Conservation (phyloP, 371 early-diverging fungal species). For the Syncephalis fuscata region DNA sequence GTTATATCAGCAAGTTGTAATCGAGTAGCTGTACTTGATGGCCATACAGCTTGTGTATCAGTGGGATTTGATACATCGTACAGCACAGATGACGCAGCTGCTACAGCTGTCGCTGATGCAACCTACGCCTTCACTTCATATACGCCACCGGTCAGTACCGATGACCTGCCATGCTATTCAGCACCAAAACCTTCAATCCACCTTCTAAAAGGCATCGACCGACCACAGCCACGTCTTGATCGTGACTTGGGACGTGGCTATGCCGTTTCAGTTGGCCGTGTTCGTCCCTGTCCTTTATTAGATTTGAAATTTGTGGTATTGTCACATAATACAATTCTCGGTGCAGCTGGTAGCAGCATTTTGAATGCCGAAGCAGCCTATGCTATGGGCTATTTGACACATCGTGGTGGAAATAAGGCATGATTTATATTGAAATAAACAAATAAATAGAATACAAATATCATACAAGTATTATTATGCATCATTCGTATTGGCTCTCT, state of each 20-base stretch:
- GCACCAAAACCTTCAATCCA: slow-evolving; percentile 69
- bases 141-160: no score
- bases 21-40: slow-evolving; percentile 91
- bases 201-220: slow-evolving; percentile 50
- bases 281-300: slow-evolving; percentile 65
- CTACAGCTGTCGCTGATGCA: slow-evolving; percentile 55
- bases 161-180: slow-evolving; percentile 40
- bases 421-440: no score
- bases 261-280: slow-evolving; percentile 79
- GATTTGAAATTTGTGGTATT: slow-evolving; percentile 81
- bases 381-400: slow-evolving; percentile 34
- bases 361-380: slow-evolving; percentile 89
- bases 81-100: slow-evolving; percentile 49
- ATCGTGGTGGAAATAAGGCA: no score
- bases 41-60: slow-evolving; percentile 79
- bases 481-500: no score
- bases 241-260: slow-evolving; percentile 69
- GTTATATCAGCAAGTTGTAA: slow-evolving; percentile 87
- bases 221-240: slow-evolving; percentile 93
- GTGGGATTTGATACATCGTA: slow-evolving; percentile 75
- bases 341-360: slow-evolving; percentile 90
- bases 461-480: no score
- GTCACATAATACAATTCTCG: slow-evolving; percentile 90
- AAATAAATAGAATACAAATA: no score
- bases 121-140: no score